Conservation (phyloP, 352 stramenopile genomes). For the Pythium volutum region DNA sequence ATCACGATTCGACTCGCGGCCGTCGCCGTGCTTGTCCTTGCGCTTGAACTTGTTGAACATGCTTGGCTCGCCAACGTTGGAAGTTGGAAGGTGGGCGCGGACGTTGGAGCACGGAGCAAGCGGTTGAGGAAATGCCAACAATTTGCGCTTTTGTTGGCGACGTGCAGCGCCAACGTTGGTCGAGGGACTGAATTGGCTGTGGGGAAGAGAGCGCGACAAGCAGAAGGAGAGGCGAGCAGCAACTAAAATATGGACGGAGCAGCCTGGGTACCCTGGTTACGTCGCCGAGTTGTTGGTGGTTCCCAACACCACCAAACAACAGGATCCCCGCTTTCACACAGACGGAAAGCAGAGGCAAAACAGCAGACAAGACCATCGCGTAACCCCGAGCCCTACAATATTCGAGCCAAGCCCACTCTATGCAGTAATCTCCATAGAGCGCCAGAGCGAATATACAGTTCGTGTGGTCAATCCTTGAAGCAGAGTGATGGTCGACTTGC, state of each 20-base stretch:
- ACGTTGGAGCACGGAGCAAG: too few relatives aligned
- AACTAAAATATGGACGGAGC: background rate
- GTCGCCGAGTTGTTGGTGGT: background rate
- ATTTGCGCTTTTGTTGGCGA: background rate
- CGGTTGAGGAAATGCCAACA: conserved; percentile 6
- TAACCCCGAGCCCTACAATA: conserved; percentile 9
- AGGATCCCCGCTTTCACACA: conserved; percentile 5
- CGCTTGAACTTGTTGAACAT: conserved; percentile 71
- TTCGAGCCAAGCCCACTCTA: background rate
- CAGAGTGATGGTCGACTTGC: conserved; percentile 8
- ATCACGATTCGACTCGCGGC: conserved; percentile 15
- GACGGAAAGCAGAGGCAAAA: conserved; percentile 8
- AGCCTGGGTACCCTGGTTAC: background rate
- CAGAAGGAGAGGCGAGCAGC: background rate
- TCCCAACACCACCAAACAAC: background rate
- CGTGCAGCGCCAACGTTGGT: background rate
- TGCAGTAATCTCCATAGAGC: background rate
- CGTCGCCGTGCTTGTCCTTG: conserved; percentile 37
- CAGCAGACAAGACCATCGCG: background rate
- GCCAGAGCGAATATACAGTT: conserved; percentile 20
- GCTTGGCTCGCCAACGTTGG: background rate
- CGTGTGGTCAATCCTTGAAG: background rate
- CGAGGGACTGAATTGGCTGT: background rate
- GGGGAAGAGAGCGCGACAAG: background rate
- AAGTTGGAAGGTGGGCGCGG: background rate